Evolutionary conservation across 2,329 filamentous ascomycete genomes (phyloP).

Genomic region (Thielaviopsis euricoi): DNA sequence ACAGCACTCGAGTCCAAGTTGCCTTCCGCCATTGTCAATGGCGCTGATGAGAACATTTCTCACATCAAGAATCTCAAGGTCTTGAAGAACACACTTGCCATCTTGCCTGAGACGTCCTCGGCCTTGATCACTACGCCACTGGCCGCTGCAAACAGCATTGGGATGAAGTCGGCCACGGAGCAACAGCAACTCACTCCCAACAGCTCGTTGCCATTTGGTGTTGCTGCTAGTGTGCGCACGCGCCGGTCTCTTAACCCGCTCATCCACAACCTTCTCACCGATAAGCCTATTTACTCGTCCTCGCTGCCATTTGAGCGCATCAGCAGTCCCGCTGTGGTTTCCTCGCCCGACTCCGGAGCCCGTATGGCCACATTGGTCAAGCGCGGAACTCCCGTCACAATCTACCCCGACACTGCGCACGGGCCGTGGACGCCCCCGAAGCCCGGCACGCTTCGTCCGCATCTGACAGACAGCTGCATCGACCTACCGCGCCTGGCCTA

Average conservation of each 20-base stretch:
- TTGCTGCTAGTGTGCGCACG: conserved; percentile 19
- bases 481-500: conserved; percentile 69
- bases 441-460: conserved; percentile 42
- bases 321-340: conserved; percentile 14
- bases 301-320: conserved; percentile 65
- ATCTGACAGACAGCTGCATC: conserved; percentile 63
- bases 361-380: conserved; percentile 64
- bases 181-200: background rate
- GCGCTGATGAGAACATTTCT: conserved; percentile 23
- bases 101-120: conserved; percentile 72
- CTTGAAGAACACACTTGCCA: conserved; percentile 49
- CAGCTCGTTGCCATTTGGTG: conserved; percentile 6
- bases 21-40: background rate
- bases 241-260: conserved; percentile 57
- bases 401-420: conserved; percentile 60
- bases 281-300: conserved; percentile 83
- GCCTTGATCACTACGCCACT: conserved; percentile 75
- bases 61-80: conserved; percentile 55
- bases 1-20: conserved; percentile 13
- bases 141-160: conserved; percentile 46
- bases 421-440: conserved; percentile 52
- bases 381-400: conserved; percentile 73
- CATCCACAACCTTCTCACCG: conserved; percentile 89
- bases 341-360: conserved; percentile 8
- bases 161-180: conserved; percentile 23